Percentiles rank a stretch among this genome's conserved stretches.
These are phyloP conservation scores for Curvularia lunata DNA, from an alignment of 2,329 filamentous ascomycete species.

Conservation along the genomic window DNA sequence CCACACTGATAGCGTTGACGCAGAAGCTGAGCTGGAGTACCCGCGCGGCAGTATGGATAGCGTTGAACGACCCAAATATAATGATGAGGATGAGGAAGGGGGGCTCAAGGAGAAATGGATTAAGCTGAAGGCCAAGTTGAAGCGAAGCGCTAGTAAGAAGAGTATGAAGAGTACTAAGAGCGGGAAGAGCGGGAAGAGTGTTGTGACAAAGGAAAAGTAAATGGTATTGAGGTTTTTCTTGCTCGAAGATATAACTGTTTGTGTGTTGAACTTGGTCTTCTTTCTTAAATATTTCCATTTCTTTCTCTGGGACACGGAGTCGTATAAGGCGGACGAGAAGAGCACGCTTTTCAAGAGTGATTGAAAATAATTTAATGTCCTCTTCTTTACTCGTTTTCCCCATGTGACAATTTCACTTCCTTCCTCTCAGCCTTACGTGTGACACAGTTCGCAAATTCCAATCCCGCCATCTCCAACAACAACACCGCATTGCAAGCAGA, in stretches of 20 bases:
- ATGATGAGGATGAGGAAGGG: slow-evolving; percentile 20
- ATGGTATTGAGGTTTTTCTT: neutral
- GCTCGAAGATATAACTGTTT: neutral
- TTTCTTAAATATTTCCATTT: neutral
- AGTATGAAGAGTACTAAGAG: slow-evolving; percentile 43
- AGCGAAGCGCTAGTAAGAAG: slow-evolving; percentile 43
- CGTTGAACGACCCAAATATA: slow-evolving; percentile 12
- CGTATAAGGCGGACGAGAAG: no score
- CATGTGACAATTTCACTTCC: neutral
- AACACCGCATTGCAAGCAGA: no score
- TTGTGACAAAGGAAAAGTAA: slow-evolving; percentile 14
- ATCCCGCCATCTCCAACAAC: no score
- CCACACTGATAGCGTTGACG: slow-evolving; percentile 33
- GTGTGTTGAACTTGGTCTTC: neutral
- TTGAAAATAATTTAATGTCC: neutral
- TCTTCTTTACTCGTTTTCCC: neutral
- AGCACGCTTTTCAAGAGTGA: neutral
- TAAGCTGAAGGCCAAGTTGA: slow-evolving; percentile 46
- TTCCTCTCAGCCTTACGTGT: no score
- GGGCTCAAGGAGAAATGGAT: slow-evolving; percentile 44
- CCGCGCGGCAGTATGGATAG: slow-evolving; percentile 32
- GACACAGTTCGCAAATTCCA: no score
- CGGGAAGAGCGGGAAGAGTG: slow-evolving; percentile 20
- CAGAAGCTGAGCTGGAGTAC: slow-evolving; percentile 32
- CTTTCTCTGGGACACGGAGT: neutral